Base-by-base conservation (phyloP, 768 basidiomycete species). In the Leccinellum albellum region DNA sequence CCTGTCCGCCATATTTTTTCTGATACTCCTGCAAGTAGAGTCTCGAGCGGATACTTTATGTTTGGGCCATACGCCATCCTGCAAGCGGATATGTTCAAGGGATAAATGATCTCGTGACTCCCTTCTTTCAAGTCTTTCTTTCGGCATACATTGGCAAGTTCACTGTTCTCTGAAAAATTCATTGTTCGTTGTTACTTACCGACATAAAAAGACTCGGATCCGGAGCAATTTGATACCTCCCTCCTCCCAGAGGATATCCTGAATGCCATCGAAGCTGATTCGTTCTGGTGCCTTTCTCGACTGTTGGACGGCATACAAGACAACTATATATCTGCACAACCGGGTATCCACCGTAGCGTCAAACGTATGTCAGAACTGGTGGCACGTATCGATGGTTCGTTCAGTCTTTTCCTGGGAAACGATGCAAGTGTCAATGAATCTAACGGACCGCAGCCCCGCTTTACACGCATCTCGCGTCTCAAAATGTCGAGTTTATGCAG, bases 1-100 rank as follows among this genome's bases (percentile, higher is more conserved):
- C 23, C 3, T 33, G 6, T 42, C 32, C 20, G 3, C 45, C n/a
- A 21, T 60, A 5, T 49, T 46, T 53, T 46, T 61, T 61, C 57
- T 61, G 47, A 71, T 55, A 57, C 59, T 55, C 64, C 53, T 62
- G 63, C 61, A 60, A 60, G 56, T 73, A 96, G 94, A 87, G 91
- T 65, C 77, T 99, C 40, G 97, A 98, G 74, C 82, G 94, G 51
- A 94, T 99, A 57, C 76, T 99, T 31, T 99, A 98, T 64, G 95
- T 99, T 17, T 98, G 97, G 96, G 97, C 97, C 13, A 97, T 98
- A 67, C 85, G 97, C 62, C 97, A 98, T 76, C 97, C 97, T 0
- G 96, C 97, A 4, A 94, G 91, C 58, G 97, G 97, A 10, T 98
- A 99, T 73, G 97, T 99, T 6, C 97, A 99, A 73, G 97, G 97